phyloP scores from a whole-genome alignment of 495 filamentous ascomycete species.

The Neurospora hispaniola region DNA sequence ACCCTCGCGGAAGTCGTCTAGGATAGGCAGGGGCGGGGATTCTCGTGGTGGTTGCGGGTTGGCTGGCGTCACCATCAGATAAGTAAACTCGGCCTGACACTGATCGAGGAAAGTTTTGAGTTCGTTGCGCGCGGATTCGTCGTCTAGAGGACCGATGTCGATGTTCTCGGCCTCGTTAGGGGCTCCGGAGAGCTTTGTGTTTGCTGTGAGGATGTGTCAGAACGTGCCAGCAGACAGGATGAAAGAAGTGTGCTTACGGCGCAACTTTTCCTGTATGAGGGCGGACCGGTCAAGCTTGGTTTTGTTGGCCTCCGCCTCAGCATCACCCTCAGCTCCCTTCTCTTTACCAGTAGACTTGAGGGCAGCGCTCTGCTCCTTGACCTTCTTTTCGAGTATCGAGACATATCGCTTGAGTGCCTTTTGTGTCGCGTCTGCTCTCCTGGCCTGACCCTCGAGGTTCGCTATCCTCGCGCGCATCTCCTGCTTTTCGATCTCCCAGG shows the following conservation, averaged over 20 bases:
- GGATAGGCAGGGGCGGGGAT: conserved; percentile 37
- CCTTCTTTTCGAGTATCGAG: conserved; percentile 75
- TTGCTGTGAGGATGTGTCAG: background rate
- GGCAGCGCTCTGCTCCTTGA: conserved; percentile 57
- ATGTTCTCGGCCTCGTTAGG: conserved; percentile 8
- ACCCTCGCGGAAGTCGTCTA: conserved; percentile 39
- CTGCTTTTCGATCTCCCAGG: conserved; percentile 97
- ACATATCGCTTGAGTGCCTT: conserved; percentile 85
- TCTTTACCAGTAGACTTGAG: conserved; percentile 22
- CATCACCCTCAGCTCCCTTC: conserved; percentile 8
- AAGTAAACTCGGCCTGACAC: conserved; percentile 53
- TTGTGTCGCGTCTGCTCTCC: conserved; percentile 74
- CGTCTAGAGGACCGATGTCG: conserved; percentile 27
- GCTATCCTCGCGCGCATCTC: conserved; percentile 99
- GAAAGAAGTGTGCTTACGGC: conserved; percentile 18
- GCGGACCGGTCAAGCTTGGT: conserved; percentile 36
- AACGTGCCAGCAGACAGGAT: background rate
- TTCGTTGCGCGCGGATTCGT: conserved; percentile 45
- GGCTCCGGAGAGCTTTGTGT: conserved; percentile 4
- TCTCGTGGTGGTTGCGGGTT: conserved; percentile 50
- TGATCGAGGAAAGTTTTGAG: conserved; percentile 53
- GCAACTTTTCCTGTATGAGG: conserved; percentile 37
- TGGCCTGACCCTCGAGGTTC: conserved; percentile 79
- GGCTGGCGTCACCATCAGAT: conserved; percentile 52
- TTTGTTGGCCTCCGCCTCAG: conserved; percentile 15